phyloP scores from a whole-genome alignment of 176 grass and related monocot genomes.

The Pharus latifolius region DNA sequence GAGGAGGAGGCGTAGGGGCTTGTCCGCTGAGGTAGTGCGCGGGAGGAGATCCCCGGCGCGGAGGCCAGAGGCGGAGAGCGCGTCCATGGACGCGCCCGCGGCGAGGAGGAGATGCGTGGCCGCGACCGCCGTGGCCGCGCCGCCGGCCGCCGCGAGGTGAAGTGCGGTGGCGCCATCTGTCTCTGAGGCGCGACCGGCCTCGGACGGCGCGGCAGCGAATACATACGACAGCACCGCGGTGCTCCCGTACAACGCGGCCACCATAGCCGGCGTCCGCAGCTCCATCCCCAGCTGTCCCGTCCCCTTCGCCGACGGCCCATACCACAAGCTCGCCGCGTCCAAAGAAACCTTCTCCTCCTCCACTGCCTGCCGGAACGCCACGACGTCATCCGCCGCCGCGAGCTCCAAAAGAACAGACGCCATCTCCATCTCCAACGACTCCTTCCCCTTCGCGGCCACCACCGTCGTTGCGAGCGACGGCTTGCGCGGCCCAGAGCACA shows the following conservation, averaged over 20 bases:
- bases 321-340: constrained; percentile 26
- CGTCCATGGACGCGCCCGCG: constrained; percentile 41
- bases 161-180: constrained; percentile 68
- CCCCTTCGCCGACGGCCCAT: constrained; percentile 31
- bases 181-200: constrained; percentile 37
- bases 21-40: constrained; percentile 13
- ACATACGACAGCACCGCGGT: constrained; percentile 38
- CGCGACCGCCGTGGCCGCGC: constrained; percentile 15
- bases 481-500: constrained; percentile 75
- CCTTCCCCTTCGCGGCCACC: background rate
- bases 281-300: constrained; percentile 22
- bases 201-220: constrained; percentile 10
- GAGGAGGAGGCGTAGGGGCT: constrained; percentile 31
- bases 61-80: constrained; percentile 26
- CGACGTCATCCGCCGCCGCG: constrained; percentile 65
- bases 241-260: constrained; percentile 74
- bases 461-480: constrained; percentile 15
- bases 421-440: background rate
- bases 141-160: constrained; percentile 54
- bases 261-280: constrained; percentile 69
- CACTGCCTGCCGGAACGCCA: constrained; percentile 30
- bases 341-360: constrained; percentile 37
- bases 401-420: constrained; percentile 52
- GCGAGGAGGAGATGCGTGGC: constrained; percentile 48
- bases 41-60: constrained; percentile 58